Conservation (phyloP, 2,329 filamentous ascomycete species). For the Lachnellula suecica region DNA sequence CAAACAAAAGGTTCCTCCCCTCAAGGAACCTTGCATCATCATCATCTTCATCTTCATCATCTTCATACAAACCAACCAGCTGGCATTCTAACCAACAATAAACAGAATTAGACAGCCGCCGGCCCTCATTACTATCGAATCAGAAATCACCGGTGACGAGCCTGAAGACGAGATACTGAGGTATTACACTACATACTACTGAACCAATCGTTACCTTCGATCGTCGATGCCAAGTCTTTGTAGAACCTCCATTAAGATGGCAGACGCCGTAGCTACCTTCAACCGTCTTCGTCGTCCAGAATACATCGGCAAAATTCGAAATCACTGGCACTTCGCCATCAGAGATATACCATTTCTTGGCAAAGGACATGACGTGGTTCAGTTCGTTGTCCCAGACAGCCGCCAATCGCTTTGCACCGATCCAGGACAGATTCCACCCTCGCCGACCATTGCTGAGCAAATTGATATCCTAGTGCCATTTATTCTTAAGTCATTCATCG, state of each 20-base stretch:
- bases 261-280: neutral
- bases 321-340: conserved; percentile 2
- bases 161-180: neutral
- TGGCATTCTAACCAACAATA: neutral
- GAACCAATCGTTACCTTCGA: neutral
- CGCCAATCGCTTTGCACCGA: neutral
- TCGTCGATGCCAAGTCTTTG: neutral
- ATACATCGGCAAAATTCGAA: neutral
- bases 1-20: neutral
- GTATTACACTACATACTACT: too few species aligned
- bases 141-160: neutral
- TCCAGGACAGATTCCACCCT: neutral
- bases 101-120: neutral
- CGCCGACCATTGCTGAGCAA: neutral
- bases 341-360: neutral
- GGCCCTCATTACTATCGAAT: neutral
- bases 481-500: conserved; percentile 2
- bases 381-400: neutral
- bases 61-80: neutral
- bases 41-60: neutral
- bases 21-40: neutral
- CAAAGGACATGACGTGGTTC: neutral
- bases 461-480: conserved; percentile 1
- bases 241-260: neutral
- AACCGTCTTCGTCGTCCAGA: neutral